These are phyloP conservation scores for Exidia glandulosa DNA, from an alignment of 768 basidiomycete species.

Conservation along the genomic window DNA sequence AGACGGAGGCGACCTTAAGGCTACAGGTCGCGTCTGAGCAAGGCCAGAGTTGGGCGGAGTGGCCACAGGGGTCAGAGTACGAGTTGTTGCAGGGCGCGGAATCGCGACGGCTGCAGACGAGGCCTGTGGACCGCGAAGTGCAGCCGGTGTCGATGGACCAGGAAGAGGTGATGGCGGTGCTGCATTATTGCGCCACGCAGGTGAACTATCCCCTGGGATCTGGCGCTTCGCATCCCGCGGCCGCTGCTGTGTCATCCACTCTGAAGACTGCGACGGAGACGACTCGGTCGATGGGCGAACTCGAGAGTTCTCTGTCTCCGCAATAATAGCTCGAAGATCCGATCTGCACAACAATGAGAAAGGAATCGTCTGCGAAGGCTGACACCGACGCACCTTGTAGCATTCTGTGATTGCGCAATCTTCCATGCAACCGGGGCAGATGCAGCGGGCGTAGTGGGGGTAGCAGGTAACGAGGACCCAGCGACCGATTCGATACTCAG, in stretches of 20 bases:
- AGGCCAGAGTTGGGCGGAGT: too few relatives aligned
- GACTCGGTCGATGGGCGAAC: background rate
- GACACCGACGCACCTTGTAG: slow-evolving; percentile 38
- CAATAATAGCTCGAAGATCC: slow-evolving; percentile 81
- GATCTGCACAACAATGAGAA: slow-evolving; percentile 34
- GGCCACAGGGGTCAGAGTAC: too few relatives aligned
- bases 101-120: too few relatives aligned
- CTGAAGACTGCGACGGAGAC: background rate
- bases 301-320: slow-evolving; percentile 43
- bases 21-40: too few relatives aligned
- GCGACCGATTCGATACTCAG: slow-evolving; percentile 10
- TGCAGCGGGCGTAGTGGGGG: slow-evolving; percentile 9
- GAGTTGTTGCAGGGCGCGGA: too few relatives aligned
- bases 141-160: background rate
- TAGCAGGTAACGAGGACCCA: slow-evolving; percentile 9
- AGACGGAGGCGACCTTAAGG: too few relatives aligned
- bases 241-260: background rate
- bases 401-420: too few relatives aligned
- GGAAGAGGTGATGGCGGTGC: background rate
- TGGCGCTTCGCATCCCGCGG: too few relatives aligned
- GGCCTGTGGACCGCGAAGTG: too few relatives aligned
- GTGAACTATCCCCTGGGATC: too few relatives aligned
- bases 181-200: background rate
- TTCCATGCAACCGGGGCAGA: slow-evolving; percentile 22
- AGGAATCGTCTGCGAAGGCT: slow-evolving; percentile 15